Conservation (phyloP, 441 rosid species). For the Croton laevigatus region DNA sequence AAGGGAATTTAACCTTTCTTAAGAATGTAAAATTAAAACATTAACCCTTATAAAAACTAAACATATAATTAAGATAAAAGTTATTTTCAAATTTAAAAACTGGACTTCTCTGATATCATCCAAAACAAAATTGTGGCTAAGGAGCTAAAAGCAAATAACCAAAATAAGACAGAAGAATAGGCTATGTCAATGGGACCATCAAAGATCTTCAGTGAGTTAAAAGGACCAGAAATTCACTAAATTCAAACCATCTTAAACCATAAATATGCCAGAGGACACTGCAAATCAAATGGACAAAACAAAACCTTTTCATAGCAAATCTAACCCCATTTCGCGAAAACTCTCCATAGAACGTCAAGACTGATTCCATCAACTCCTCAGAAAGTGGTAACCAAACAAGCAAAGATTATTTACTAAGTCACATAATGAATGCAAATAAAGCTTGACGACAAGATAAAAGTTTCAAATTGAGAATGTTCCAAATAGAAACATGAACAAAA, state of each 20-base stretch:
- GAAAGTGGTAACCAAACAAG: not conserved
- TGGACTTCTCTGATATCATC: not conserved
- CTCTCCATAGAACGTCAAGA: not conserved
- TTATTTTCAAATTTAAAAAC: too few relatives aligned
- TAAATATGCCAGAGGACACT: not conserved
- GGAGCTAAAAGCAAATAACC: slow-evolving; percentile 12
- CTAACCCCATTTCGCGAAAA: not conserved
- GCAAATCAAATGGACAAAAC: not conserved
- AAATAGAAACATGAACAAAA: not conserved
- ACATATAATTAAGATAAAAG: too few relatives aligned
- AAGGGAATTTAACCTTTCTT: too few relatives aligned
- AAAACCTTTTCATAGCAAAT: not conserved
- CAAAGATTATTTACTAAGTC: not conserved
- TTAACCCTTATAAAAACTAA: too few relatives aligned
- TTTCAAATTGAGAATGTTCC: not conserved
- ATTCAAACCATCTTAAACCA: slow-evolving; percentile 6
- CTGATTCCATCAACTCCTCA: not conserved
- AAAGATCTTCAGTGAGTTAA: not conserved
- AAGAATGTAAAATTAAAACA: too few relatives aligned
- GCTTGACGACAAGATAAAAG: not conserved
- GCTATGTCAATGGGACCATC: not conserved
- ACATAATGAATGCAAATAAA: too few relatives aligned
- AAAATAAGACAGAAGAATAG: not conserved
- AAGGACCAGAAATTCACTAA: not conserved
- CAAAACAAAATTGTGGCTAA: not conserved